Base-by-base conservation (phyloP, 1,284 basidiomycete species). In the Porodaedalea pini region DNA sequence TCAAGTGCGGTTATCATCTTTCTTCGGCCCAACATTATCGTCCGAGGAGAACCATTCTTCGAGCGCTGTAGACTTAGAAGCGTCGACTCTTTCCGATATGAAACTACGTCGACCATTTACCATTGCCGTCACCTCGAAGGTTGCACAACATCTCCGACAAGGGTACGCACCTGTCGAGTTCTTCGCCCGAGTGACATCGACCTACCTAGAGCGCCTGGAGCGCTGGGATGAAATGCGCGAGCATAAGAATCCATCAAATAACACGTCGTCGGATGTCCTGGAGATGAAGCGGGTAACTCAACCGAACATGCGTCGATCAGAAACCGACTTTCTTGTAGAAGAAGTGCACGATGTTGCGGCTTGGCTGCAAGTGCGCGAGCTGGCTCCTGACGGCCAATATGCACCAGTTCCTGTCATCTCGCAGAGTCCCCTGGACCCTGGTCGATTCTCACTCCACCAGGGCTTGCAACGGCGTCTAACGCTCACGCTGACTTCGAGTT, bases 211-310 rank as follows among this genome's bases (percentile, higher is more conserved):
- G 63, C 83, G 92, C 7, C 75, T 97, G 71, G 92, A 95, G 67
- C 81, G 90, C 44, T 97, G 92, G 91, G 94, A 96, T 67, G 89
- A 93, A 67, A 78, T 92, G 76, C 82, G 90, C 54, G 90, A 93
- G 61, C 78, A 83, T 56, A 82, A 82, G 62, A 71, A 74, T 39
- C 59, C 63, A 39, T 54, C 62, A 13, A 43, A 60, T 57, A 23
- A 17, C 63, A 50, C 50, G 69, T 21, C 31, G 57, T 65, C 69
- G 2, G 69, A 73, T 19, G 65, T 71, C 5, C 64, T 69, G 40
- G 73, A 75, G 29, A 71, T 62, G 60, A 69, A 67, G 31, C 67
- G 73, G 3, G 70, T 76, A n/a, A 73, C 70, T 48, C 65, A 80
- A 23, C 85, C 85, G 17, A 76, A 78, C n/a, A 95, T 92, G 88